phyloP scores from a whole-genome alignment of 2,329 filamentous ascomycete species.

The Dactylellina sp. region DNA sequence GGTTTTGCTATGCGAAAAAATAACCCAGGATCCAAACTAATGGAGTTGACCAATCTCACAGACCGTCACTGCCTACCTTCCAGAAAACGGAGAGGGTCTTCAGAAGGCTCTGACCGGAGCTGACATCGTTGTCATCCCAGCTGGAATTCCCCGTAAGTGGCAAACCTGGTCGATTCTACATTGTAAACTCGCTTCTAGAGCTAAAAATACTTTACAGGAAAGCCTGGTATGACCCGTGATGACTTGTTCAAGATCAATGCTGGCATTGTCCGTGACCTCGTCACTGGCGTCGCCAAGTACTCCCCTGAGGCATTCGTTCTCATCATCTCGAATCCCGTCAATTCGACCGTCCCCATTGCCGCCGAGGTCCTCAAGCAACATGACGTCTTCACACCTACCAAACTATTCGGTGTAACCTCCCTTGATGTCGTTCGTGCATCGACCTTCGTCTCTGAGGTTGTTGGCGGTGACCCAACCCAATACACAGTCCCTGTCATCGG shows the following conservation, averaged over 20 bases:
- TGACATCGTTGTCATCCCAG: constrained; percentile 96
- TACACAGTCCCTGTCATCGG: constrained; percentile 91
- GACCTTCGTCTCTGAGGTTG: constrained; percentile 90
- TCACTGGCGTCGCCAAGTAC: constrained; percentile 86
- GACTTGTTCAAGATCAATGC: constrained; percentile 99
- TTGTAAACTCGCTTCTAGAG: constrained; percentile 1
- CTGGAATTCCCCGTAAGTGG: constrained; percentile 91
- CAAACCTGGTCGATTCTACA: neutral
- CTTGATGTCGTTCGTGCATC: constrained; percentile 98
- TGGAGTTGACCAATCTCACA: constrained; percentile 62
- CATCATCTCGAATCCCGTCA: constrained; percentile 99
- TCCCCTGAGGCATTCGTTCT: constrained; percentile 94
- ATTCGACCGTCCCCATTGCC: constrained; percentile 97
- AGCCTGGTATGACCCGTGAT: constrained; percentile 99
- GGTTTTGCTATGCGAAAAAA: neutral
- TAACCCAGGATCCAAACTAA: constrained; percentile 57
- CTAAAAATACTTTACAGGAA: constrained; percentile 72
- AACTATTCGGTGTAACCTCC: constrained; percentile 97
- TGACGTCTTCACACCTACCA: constrained; percentile 92
- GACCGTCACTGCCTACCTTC: constrained; percentile 90
- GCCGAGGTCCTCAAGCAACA: constrained; percentile 96
- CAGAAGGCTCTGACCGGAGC: constrained; percentile 90
- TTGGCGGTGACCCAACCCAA: constrained; percentile 84
- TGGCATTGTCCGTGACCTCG: constrained; percentile 93
- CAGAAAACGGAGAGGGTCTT: constrained; percentile 82